A percentile compares a stretch with the other conserved stretches of the same genome.
Conservation (phyloP, 176 grass and related monocot species). For the Oryza glumipatula region DNA sequence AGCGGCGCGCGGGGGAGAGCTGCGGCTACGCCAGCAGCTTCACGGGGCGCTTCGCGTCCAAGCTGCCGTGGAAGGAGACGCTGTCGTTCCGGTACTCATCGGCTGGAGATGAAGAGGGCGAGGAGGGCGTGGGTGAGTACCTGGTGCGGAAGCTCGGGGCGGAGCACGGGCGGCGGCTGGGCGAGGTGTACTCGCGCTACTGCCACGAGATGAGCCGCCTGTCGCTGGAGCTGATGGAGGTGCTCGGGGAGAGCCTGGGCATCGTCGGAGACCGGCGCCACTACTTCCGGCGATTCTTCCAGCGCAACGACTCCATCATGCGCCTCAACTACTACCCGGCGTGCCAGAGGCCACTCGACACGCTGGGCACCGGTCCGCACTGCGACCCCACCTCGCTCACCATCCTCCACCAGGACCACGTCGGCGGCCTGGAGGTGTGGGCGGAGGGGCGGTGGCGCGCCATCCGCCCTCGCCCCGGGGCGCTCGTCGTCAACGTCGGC, state of each 20-base stretch:
- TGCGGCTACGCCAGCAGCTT: constrained; percentile 99
- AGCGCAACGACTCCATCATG: constrained; percentile 87
- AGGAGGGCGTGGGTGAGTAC: constrained; percentile 54
- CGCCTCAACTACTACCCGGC: constrained; percentile 96
- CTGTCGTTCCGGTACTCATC: constrained; percentile 69
- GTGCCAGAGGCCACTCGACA: constrained; percentile 75
- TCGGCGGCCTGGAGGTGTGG: constrained; percentile 81
- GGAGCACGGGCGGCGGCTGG: constrained; percentile 36
- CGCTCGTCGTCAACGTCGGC: constrained; percentile 89
- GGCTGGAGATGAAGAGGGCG: neutral
- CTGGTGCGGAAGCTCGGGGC: constrained; percentile 62
- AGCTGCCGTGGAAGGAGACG: constrained; percentile 99
- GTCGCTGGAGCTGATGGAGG: constrained; percentile 88
- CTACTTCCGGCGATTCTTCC: constrained; percentile 72
- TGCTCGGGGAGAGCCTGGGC: constrained; percentile 68
- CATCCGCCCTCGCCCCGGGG: constrained; percentile 42
- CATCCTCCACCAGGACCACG: constrained; percentile 96
- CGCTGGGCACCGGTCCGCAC: constrained; percentile 81
- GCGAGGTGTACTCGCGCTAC: constrained; percentile 64
- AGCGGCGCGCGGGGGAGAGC: constrained; percentile 57
- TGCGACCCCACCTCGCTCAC: constrained; percentile 94
- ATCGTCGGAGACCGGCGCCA: constrained; percentile 22
- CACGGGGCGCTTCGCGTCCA: constrained; percentile 72
- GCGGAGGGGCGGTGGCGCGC: constrained; percentile 52
- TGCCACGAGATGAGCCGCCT: constrained; percentile 76